A percentile compares a stretch with the other conserved stretches of the same genome.
These are phyloP conservation scores for Gonapodya prolifera DNA, from an alignment of 192 early-diverging fungal species.

Conservation along the genomic window DNA sequence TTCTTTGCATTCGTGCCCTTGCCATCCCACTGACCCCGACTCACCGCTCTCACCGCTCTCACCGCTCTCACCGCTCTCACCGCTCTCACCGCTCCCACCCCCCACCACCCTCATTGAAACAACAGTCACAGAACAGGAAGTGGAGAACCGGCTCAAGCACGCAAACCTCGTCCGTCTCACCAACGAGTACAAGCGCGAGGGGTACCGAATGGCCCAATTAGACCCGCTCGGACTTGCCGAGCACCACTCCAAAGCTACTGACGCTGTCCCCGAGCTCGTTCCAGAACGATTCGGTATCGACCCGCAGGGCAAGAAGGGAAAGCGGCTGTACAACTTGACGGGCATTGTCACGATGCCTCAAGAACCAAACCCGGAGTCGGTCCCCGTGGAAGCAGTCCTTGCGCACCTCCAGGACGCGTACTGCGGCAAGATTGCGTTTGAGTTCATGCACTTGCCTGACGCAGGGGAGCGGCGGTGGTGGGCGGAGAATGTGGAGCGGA, in stretches of 20 bases:
- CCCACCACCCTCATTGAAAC: not conserved
- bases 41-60: no score
- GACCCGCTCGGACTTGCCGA: slow-evolving; percentile 72
- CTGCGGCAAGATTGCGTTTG: slow-evolving; percentile 79
- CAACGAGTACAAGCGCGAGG: slow-evolving; percentile 60
- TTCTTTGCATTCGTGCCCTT: no score
- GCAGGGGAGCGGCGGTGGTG: slow-evolving; percentile 81
- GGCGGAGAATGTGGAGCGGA: slow-evolving; percentile 68
- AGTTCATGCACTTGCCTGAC: slow-evolving; percentile 88
- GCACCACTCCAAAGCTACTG: slow-evolving; percentile 28
- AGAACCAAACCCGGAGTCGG: slow-evolving; percentile 26
- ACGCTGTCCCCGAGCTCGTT: slow-evolving; percentile 57
- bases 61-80: no score
- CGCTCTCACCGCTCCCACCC: no score
- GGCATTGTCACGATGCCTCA: slow-evolving; percentile 61
- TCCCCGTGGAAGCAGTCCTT: slow-evolving; percentile 53
- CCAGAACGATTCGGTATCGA: slow-evolving; percentile 72
- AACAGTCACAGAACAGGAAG: slow-evolving; percentile 58
- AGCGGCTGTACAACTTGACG: not conserved
- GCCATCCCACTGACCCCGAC: no score
- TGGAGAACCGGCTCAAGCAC: slow-evolving; percentile 69
- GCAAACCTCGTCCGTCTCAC: slow-evolving; percentile 78
- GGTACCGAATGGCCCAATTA: slow-evolving; percentile 69
- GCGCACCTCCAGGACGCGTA: slow-evolving; percentile 57
- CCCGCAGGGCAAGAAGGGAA: slow-evolving; percentile 21